Percentiles rank a stretch among this genome's conserved stretches.
These are phyloP conservation scores for Aspergillus brunneoviolaceus DNA, from an alignment of 2,329 filamentous ascomycete species.

Conservation along the genomic window DNA sequence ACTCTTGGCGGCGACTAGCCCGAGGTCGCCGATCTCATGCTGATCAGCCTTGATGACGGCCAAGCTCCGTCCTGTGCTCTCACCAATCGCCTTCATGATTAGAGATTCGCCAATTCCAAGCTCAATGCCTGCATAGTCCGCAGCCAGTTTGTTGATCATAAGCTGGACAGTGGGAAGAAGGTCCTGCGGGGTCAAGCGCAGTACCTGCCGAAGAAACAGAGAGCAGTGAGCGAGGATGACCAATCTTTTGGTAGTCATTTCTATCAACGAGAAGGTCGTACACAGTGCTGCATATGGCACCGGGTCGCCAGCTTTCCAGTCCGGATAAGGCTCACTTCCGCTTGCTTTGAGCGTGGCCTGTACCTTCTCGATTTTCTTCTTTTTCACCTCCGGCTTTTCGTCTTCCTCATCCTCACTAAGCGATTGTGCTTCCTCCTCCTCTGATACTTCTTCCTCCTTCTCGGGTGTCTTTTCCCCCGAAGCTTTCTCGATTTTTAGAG, in stretches of 20 bases:
- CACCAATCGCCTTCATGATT: constrained; percentile 98
- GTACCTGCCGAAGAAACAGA: constrained; percentile 88
- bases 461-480: constrained; percentile 48
- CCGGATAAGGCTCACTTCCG: constrained; percentile 80
- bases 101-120: constrained; percentile 97
- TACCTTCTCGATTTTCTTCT: constrained; percentile 75
- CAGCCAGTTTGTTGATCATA: constrained; percentile 97
- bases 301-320: constrained; percentile 85
- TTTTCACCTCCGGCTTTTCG: constrained; percentile 68
- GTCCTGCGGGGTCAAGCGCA: constrained; percentile 84
- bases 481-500: constrained; percentile 37
- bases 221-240: constrained; percentile 87
- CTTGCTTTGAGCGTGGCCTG: constrained; percentile 71
- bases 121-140: constrained; percentile 94
- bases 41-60: constrained; percentile 93
- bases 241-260: constrained; percentile 89
- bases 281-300: constrained; percentile 95
- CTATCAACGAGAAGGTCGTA: constrained; percentile 89
- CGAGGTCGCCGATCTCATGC: constrained; percentile 92
- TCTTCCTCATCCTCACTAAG: constrained; percentile 57
- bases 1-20: constrained; percentile 92
- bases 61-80: constrained; percentile 84
- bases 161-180: constrained; percentile 84
- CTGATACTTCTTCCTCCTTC: constrained; percentile 19
- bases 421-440: constrained; percentile 38